Base-by-base conservation (phyloP, 2,329 filamentous ascomycete genomes). In the Meredithiella fracta region DNA sequence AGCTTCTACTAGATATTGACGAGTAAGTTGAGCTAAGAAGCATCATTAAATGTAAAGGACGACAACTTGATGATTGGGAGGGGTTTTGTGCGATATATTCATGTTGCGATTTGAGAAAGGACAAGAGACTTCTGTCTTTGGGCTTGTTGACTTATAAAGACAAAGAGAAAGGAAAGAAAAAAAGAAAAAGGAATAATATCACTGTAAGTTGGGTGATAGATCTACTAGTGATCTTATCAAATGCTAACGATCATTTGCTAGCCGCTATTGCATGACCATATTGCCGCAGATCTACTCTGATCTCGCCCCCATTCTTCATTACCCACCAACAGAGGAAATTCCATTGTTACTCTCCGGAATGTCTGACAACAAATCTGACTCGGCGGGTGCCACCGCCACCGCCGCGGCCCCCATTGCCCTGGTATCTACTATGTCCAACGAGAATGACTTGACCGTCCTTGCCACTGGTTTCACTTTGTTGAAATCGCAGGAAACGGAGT, bases 111-210 rank as follows among this genome's bases (percentile, higher is more conserved):
- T 14, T n/a, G 14, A n/a, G 15, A 44, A 44, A 57, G 69, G 67
- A 75, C 76, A 75, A 68, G 77, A 77, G 77, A 80, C 77, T 80
- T 80, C 63, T 76, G 77, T 80, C 77, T 80, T 80, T 80, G 77
- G 77, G 77, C 75, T 79, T 79, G 77, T 75, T 78, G 63, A 62
- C 64, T 44, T 22, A 44, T 51, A 52, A 56, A 22, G 37, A 51
- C 47, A 11, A n/a, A 38, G n/a, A n/a, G n/a, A n/a, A n/a, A n/a
- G n/a, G n/a, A n/a, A n/a, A n/a, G n/a, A n/a, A n/a, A n/a, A n/a
- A n/a, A n/a, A n/a, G n/a, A n/a, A n/a, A n/a, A n/a, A n/a, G n/a
- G n/a, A n/a, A n/a, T n/a, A n/a, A n/a, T n/a, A n/a, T n/a, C n/a
- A n/a, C n/a, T n/a, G n/a, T n/a, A n/a, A n/a, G n/a, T n/a, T n/a